Base-by-base conservation (phyloP, 2,329 filamentous ascomycete genomes). In the Elsinoe ampelina region DNA sequence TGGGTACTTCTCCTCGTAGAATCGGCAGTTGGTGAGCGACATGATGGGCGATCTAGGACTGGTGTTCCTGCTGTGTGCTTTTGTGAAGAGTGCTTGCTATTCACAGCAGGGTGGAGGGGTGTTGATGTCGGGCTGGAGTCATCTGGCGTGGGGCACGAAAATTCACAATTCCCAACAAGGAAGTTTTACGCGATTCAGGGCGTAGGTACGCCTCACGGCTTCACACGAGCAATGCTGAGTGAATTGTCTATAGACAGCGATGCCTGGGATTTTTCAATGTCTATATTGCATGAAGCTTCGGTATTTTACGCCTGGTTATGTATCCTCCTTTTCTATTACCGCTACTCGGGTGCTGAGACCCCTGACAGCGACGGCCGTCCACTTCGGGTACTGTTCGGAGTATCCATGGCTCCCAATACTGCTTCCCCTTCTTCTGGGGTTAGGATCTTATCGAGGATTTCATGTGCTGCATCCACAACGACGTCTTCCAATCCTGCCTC, bases 1-100 rank as follows among this genome's bases (percentile, higher is more conserved):
- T 59, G 90, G 90, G 70, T 87, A 96, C 76, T 95, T 95, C 78
- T 95, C 89, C 81, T 95, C 90, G 74, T 95, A 96, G 76, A 95
- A 96, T 69, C 90, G 89, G 76, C 88, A 95, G 78, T 95, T 95
- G 72, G 88, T 93, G 79, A 95, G 56, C 36, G 60, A 59, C 60
- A 61, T 61, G 56, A 39, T 61, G 47, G 54, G 56, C 57, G 54
- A 48, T 58, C 26, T 32, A 43, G 48, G 34, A 20, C 22, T 38
- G 34, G 5, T 50, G 13, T 50, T 26, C 19, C 17, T 59, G 20
- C 32, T 43, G 36, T 10, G 48, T 35, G 2, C 5, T 54, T 2
- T 7, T 5, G 26, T 22, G 8, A 17, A 36, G 35, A 7, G 2
- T 43, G 39, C 30, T 8, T 22, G 34, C 38, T 11, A 47, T n/a